Evolutionary conservation across 2,329 filamentous ascomycete genomes (phyloP), one percentile per base, ranked within the genome.

Genomic region (Nothomitra cinnamomea): DNA sequence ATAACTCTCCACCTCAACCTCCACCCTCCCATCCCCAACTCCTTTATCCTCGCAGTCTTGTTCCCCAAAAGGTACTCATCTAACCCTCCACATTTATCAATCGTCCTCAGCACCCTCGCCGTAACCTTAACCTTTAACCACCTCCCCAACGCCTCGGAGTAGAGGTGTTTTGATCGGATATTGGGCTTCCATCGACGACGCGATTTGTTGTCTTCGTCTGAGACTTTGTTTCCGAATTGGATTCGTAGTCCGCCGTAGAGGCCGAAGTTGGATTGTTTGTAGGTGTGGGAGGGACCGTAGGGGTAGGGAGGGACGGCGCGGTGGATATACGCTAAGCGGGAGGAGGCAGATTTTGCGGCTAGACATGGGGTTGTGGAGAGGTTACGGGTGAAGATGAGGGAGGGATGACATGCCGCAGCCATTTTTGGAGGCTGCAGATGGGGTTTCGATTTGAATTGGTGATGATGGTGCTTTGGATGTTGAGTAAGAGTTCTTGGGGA

Each of bases 21-120:
- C 92, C 92, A 98, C 5, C 92, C 92, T 59, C 83, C 83, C 52
- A 90, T 80, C 3, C 92, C 92, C 55, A 98, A 73, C 67, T 95
- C 87, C 71, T 82, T 85, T 63, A 96, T 76, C 58, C 92, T 78
- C 41, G 74, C 76, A 15, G 83, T 72, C 69, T 87, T 92, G 65
- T 80, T 77, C 60, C 87, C 88, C 42, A 95, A 73, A 47, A 98
- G 73, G 70, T 98, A 98, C 63, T 88, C 81, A 67, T 98, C 92
- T 58, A 98, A 74, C 6, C 92, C 88, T 56, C 90, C 90, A 57
- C 83, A 80, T 65, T 88, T 90, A 64, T 87, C 81, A 63, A 96
- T 85, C 36, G 67, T 72, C 57, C 70, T 64, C 56, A 74, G 72
- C 24, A 87, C 84, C 54, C 78, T 76, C 41, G 83, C 74, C 5